Evolutionary conservation across 2,329 filamentous ascomycete species (phyloP).

Genomic region (Pseudopyricularia javanii): DNA sequence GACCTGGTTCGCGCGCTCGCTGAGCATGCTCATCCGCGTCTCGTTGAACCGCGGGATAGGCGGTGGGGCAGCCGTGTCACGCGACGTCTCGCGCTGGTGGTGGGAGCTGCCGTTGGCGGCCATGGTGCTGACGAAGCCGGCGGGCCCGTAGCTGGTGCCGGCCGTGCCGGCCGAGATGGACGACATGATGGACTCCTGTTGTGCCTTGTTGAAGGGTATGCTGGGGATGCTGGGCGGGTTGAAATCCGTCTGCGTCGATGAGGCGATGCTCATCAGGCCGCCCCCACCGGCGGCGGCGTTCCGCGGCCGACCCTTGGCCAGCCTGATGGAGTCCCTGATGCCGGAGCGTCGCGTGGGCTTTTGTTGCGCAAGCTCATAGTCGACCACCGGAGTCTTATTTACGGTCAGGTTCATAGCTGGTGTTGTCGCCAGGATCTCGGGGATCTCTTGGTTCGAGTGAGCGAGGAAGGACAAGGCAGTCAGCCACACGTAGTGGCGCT

Average conservation of each 20-base stretch:
- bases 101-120: constrained; percentile 6
- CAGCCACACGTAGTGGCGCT: constrained; percentile 90
- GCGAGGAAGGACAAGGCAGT: constrained; percentile 91
- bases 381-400: constrained; percentile 28
- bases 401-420: constrained; percentile 24
- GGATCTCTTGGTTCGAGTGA: constrained; percentile 71
- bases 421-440: constrained; percentile 40
- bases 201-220: constrained; percentile 16
- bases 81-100: constrained; percentile 33
- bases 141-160: constrained; percentile 10
- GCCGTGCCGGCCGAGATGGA: constrained; percentile 10
- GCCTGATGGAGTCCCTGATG: constrained; percentile 79
- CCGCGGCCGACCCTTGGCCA: constrained; percentile 60
- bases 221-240: constrained; percentile 37
- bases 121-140: neutral
- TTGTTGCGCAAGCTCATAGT: constrained; percentile 35
- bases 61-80: constrained; percentile 58
- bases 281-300: constrained; percentile 12
- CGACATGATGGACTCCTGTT: constrained; percentile 25
- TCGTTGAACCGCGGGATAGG: constrained; percentile 59
- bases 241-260: constrained; percentile 22
- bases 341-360: constrained; percentile 34
- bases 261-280: constrained; percentile 11
- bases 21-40: constrained; percentile 8
- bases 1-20: constrained; percentile 25